These are phyloP conservation scores for Scutellaria baicalensis DNA, from an alignment of 257 asterid genomes.

Conservation along the genomic window DNA sequence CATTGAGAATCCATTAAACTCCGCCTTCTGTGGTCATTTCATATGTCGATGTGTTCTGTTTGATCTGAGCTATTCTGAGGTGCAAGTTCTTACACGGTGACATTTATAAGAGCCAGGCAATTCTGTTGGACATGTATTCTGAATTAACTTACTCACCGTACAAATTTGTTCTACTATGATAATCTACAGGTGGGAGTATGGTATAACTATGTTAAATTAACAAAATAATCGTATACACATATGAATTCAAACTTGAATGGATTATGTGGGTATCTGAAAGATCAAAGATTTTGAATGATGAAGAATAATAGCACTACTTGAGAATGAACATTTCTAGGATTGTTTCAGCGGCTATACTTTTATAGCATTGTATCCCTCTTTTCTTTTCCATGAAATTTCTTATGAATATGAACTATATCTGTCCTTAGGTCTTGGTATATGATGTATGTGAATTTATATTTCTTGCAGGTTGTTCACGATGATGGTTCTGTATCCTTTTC, in stretches of 20 bases:
- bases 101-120: not conserved
- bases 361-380: not conserved
- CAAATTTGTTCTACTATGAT: not conserved
- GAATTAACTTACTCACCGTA: not conserved
- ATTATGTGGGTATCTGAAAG: not conserved
- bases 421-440: not conserved
- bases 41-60: not conserved
- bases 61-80: not conserved
- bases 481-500: slow-evolving; percentile 97
- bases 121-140: not conserved
- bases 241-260: not conserved
- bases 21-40: not conserved
- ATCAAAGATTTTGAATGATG: not conserved
- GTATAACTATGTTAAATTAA: not conserved
- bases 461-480: slow-evolving; percentile 77
- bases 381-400: not conserved
- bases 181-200: not conserved
- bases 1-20: not conserved
- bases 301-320: not conserved
- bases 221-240: not conserved
- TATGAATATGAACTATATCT: not conserved
- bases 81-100: not conserved
- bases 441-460: not conserved
- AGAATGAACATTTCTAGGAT: not conserved
- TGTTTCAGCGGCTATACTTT: not conserved